Base-by-base conservation (phyloP, 805 yeast species). In the Pichia cephalocereana region DNA sequence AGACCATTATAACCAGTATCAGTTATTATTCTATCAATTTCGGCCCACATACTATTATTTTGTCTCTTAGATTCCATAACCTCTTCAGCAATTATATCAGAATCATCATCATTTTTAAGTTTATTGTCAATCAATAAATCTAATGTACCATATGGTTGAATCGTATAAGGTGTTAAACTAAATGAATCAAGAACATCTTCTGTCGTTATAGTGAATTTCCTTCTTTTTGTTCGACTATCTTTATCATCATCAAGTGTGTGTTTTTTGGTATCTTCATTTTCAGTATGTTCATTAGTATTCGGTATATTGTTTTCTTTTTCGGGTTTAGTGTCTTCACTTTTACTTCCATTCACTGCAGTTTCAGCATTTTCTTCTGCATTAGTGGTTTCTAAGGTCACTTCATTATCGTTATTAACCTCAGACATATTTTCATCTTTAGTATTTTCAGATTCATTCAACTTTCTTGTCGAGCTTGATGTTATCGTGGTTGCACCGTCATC, bases 111-210 rank as follows among this genome's bases (percentile, higher is more conserved):
- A 61, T 83, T 83, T 36, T 72, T 67, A 26, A 83, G 60, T 60
- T 73, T 70, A 4, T 71, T 72, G 44, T 69, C 66, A 10, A 76
- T 63, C 18, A 85, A 62, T 45, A 80, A 67, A 40, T 72, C 69
- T 38, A 71, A 64, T 2, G 88, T 77, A 8, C 88, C 87, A 52
- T 76, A 70, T 4, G 86, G 83, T 54, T 85, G 89, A 7, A 82
- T 71, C 44, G 83, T 61, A 61, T 79, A 83, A 1, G 93, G 93
- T 41, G 75, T 72, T 53, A 81, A 71, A 45, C 71, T 77, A 23
- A 85, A 67, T 0, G 90, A 74, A 52, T 83, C 83, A 59, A 71
- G 72, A 58, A 85, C 57, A 59, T 86, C 93, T 53, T 83, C 88
- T 50, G 79, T 74, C 3, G 83, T 78, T 44, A 86, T 62, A 0